Percentiles rank a stretch among this genome's conserved stretches.
These are phyloP conservation scores for Sarcodon sp. DNA, from an alignment of 768 basidiomycete species.

Conservation along the genomic window DNA sequence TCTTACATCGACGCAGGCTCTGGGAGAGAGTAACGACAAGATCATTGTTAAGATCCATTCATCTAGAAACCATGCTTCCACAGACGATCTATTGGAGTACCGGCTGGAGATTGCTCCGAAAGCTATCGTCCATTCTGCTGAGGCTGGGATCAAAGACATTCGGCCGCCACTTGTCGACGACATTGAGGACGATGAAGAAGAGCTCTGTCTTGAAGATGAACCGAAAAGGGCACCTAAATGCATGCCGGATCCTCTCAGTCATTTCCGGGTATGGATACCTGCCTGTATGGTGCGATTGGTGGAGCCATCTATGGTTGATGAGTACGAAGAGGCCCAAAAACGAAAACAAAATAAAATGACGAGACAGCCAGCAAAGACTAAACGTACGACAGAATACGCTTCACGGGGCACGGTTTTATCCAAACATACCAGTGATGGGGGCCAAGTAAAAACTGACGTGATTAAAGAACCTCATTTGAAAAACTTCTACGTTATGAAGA, in stretches of 20 bases:
- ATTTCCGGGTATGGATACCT: constrained; percentile 70
- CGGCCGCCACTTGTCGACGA: constrained; percentile 23
- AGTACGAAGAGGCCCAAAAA: constrained; percentile 38
- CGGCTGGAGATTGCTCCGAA: constrained; percentile 65
- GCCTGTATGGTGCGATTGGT: constrained; percentile 63
- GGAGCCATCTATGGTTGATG: constrained; percentile 50
- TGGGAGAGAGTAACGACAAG: constrained; percentile 8
- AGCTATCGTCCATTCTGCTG: constrained; percentile 50
- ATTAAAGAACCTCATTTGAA: too few species aligned
- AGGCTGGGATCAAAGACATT: constrained; percentile 52
- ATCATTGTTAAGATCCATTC: constrained; percentile 59
- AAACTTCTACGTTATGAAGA: too few species aligned
- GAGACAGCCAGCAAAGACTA: background rate
- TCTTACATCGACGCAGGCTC: background rate
- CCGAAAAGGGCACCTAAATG: constrained; percentile 19
- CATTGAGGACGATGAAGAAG: constrained; percentile 21
- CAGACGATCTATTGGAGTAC: constrained; percentile 65
- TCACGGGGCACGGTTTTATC: too few species aligned
- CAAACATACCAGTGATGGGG: too few species aligned
- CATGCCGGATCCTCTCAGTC: constrained; percentile 38
- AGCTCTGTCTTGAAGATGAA: constrained; percentile 37
- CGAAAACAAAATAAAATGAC: constrained; percentile 39
- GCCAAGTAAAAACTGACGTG: too few species aligned
- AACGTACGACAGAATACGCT: background rate
- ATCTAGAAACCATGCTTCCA: constrained; percentile 52